A percentile compares a stretch with the other conserved stretches of the same genome.
Evolutionary conservation across 177 flowering plant genomes (phyloP).

Genomic region (Vitis hybrid): DNA sequence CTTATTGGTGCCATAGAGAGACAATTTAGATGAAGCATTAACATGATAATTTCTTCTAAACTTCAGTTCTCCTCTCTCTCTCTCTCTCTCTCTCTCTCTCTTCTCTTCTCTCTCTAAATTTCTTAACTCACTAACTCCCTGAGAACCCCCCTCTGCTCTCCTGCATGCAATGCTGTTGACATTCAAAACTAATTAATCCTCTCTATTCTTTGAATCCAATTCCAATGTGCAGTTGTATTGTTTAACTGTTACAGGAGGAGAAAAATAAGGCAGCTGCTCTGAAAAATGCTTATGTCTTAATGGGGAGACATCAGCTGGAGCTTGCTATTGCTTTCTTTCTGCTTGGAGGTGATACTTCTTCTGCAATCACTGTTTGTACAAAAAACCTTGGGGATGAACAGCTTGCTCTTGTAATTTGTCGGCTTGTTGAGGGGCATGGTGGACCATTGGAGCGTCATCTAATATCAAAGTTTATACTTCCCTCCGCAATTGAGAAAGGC

Average conservation of each 20-base stretch:
- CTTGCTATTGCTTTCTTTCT: constrained; percentile 93
- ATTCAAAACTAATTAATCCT: neutral
- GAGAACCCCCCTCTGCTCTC: too few relatives aligned
- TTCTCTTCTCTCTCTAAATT: too few relatives aligned
- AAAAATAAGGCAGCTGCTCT: constrained; percentile 93
- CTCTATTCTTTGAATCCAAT: neutral
- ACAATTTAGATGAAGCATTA: neutral
- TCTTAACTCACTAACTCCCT: too few relatives aligned
- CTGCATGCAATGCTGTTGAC: neutral
- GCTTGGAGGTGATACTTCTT: constrained; percentile 91
- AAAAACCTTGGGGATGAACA: constrained; percentile 93
- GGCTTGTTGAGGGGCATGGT: constrained; percentile 76
- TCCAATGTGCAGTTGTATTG: neutral
- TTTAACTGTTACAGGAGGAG: constrained; percentile 63
- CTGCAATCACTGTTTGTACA: constrained; percentile 84
- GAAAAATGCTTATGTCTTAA: constrained; percentile 95
- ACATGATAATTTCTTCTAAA: neutral
- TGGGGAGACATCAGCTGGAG: constrained; percentile 96
- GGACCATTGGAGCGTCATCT: constrained; percentile 67
- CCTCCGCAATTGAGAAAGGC: constrained; percentile 71
- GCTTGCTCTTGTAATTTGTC: constrained; percentile 94
- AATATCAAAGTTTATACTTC: constrained; percentile 68
- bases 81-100: too few relatives aligned
- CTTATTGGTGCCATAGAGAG: neutral
- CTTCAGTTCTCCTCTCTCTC: too few relatives aligned